Evolutionary conservation across 129 eudicot genomes (phyloP).

Genomic region (Saussurea involucrata): DNA sequence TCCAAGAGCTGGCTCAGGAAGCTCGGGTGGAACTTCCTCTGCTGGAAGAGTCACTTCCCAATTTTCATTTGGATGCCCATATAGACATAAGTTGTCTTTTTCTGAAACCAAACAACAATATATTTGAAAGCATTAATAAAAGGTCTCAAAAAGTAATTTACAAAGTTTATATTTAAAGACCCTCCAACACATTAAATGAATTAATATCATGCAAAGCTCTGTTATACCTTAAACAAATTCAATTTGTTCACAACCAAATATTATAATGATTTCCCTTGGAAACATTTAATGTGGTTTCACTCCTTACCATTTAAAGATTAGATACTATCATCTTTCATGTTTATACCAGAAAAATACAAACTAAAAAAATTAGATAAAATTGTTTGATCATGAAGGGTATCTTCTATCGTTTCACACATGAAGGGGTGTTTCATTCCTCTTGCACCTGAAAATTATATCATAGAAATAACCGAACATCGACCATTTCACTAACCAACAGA

Average conservation of each 20-base stretch:
- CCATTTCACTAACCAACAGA: neutral
- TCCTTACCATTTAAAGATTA: neutral
- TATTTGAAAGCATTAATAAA: neutral
- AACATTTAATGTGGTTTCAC: neutral
- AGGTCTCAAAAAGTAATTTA: neutral
- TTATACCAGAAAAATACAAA: neutral
- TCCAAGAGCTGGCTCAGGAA: slow-evolving; percentile 94
- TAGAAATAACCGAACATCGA: neutral
- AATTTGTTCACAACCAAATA: neutral
- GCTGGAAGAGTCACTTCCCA: slow-evolving; percentile 95
- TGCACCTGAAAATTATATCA: neutral
- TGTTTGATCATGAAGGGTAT: neutral
- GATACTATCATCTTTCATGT: neutral
- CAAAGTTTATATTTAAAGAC: neutral
- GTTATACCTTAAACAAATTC: neutral
- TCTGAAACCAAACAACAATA: slow-evolving; percentile 33
- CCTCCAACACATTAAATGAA: neutral
- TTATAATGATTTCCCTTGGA: neutral
- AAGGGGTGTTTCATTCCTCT: neutral
- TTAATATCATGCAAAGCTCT: neutral
- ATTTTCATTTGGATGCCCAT: slow-evolving; percentile 76
- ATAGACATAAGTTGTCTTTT: slow-evolving; percentile 84
- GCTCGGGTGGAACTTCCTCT: slow-evolving; percentile 84
- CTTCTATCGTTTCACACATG: neutral
- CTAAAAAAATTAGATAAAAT: too few species aligned